Evolutionary conservation across 345 rosid genomes (phyloP).

Genomic region (Cardamine chenopodiifolia): DNA sequence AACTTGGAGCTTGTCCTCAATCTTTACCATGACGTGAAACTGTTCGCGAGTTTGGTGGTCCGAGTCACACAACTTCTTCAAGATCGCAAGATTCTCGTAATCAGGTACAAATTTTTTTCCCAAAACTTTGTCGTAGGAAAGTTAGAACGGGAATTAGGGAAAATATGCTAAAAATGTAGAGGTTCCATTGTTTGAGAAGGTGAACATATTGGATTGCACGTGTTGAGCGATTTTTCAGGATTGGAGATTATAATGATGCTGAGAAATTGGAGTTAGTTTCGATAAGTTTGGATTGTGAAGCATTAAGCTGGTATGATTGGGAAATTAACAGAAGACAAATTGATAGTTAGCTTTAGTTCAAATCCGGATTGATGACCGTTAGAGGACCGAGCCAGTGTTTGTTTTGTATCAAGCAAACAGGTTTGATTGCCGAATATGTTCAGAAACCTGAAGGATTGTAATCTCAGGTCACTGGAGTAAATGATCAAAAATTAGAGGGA

Average conservation of each 20-base stretch:
- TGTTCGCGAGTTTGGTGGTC: too few species aligned
- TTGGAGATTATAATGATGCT: neutral
- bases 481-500: neutral
- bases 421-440: neutral
- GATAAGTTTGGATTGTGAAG: neutral
- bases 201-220: neutral
- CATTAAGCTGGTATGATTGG: neutral
- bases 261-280: neutral
- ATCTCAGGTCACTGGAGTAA: neutral
- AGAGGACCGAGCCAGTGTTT: neutral
- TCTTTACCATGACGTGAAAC: too few species aligned
- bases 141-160: neutral
- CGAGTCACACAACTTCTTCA: too few species aligned
- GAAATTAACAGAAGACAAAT: too few species aligned
- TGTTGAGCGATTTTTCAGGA: neutral
- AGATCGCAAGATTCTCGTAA: neutral
- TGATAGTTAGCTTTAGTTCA: neutral
- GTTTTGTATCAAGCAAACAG: neutral
- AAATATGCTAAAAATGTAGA: neutral
- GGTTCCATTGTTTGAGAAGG: neutral
- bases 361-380: rapidly evolving
- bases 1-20: too few species aligned
- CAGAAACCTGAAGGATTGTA: neutral
- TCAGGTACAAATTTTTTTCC: neutral
- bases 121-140: neutral